A percentile compares a stretch with the other conserved stretches of the same genome.
Conservation (phyloP, 345 rosid genomes). For the Salix exigua region DNA sequence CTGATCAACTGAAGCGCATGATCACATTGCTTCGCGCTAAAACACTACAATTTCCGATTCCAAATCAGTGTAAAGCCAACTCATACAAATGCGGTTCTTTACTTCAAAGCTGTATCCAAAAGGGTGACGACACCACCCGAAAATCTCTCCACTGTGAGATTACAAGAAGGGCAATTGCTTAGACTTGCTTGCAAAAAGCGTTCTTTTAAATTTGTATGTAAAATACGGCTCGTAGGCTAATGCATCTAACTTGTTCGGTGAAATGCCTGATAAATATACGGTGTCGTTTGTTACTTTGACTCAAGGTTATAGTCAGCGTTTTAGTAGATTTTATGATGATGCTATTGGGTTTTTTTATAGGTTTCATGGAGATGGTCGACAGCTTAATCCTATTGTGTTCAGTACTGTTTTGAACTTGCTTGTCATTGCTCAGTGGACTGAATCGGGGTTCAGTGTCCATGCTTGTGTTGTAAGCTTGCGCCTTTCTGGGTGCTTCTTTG, state of each 20-base stretch:
- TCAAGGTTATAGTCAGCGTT: slow-evolving; percentile 38
- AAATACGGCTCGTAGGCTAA: slow-evolving; percentile 31
- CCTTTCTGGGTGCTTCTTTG: slow-evolving; percentile 77
- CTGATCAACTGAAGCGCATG: slow-evolving; percentile 30
- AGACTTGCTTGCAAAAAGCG: slow-evolving; percentile 63
- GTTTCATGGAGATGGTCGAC: slow-evolving; percentile 68
- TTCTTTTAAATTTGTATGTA: slow-evolving; percentile 52
- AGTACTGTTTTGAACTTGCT: slow-evolving; percentile 62
- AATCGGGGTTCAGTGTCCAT: slow-evolving; percentile 48
- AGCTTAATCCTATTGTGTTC: slow-evolving; percentile 72
- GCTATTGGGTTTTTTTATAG: slow-evolving; percentile 43
- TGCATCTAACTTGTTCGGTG: slow-evolving; percentile 61
- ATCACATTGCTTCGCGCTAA: slow-evolving; percentile 20
- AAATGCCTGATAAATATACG: slow-evolving; percentile 61
- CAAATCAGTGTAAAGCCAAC: slow-evolving; percentile 26
- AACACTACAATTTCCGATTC: slow-evolving; percentile 11
- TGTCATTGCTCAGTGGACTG: slow-evolving; percentile 47
- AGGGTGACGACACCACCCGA: slow-evolving; percentile 35
- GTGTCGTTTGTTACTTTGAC: slow-evolving; percentile 61
- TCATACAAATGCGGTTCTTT: slow-evolving; percentile 41
- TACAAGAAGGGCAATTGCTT: slow-evolving; percentile 59
- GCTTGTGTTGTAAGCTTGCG: slow-evolving; percentile 71
- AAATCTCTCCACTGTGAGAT: slow-evolving; percentile 53
- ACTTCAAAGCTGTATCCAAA: slow-evolving; percentile 62
- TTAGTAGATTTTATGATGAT: slow-evolving; percentile 29